Conservation (phyloP, 129 eudicot genomes). For the Flaveria linearis region DNA sequence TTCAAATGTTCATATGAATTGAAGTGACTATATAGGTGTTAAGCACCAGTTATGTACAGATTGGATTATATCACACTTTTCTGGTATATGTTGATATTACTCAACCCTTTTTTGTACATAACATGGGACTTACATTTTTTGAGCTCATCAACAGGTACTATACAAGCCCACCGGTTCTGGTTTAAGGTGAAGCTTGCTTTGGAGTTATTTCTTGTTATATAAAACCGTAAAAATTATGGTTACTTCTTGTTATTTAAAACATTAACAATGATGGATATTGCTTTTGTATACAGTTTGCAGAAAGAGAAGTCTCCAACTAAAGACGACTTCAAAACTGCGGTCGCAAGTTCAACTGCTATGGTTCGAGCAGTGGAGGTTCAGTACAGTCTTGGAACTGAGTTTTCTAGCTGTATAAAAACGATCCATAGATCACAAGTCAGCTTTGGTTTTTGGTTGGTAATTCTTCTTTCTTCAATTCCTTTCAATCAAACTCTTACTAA, state of each 20-base stretch:
- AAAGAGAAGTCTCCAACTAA: conserved; percentile 36
- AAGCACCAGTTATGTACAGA: too few species aligned
- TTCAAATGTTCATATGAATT: background rate
- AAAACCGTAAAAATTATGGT: background rate
- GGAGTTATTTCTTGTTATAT: background rate
- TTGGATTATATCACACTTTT: too few species aligned
- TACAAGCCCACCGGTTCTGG: conserved; percentile 29
- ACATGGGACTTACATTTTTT: background rate
- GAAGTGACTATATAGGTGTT: too few species aligned
- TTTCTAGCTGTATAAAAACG: conserved; percentile 55
- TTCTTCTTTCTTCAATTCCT: conserved; percentile 10
- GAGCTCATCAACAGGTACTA: conserved; percentile 46
- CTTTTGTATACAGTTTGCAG: conserved; percentile 18
- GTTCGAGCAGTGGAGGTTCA: conserved; percentile 57
- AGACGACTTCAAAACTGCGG: conserved; percentile 23
- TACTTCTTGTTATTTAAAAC: background rate
- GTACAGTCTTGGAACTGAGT: conserved; percentile 48
- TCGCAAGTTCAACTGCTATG: conserved; percentile 44
- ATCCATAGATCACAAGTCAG: conserved; percentile 68
- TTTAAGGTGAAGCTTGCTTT: conserved; percentile 46
- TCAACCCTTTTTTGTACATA: background rate
- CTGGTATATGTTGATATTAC: too few species aligned
- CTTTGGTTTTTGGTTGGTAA: conserved; percentile 77
- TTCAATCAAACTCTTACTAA: background rate
- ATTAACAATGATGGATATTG: background rate